A percentile compares a stretch with the other conserved stretches of the same genome.
phyloP scores from a whole-genome alignment of 2,329 filamentous ascomycete species.

The Exophiala sp. region DNA sequence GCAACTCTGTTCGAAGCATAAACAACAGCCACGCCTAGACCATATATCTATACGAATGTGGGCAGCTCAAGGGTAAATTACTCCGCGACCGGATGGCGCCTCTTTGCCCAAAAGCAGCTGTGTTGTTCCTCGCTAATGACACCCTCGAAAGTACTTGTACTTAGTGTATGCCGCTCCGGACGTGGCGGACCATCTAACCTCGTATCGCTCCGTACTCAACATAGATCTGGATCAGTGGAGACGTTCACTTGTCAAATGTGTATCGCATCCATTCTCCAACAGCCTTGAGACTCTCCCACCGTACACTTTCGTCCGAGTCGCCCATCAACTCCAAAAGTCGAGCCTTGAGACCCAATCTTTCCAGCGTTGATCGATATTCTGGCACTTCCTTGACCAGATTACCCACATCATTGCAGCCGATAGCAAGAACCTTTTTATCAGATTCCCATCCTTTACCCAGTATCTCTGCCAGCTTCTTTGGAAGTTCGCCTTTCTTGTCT shows the following conservation, averaged over 20 bases:
- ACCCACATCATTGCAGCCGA: slow-evolving; percentile 91
- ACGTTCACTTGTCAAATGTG: slow-evolving; percentile 53
- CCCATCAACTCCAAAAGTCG: slow-evolving; percentile 93
- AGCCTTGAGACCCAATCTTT: slow-evolving; percentile 79
- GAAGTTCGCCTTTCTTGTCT: slow-evolving; percentile 72
- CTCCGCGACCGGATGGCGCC: too few relatives aligned
- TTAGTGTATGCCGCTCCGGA: too few relatives aligned
- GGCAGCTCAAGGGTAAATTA: too few relatives aligned
- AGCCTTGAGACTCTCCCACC: slow-evolving; percentile 88
- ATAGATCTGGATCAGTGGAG: too few relatives aligned
- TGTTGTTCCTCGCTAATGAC: too few relatives aligned
- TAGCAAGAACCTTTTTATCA: slow-evolving; percentile 80
- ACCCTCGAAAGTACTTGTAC: too few relatives aligned
- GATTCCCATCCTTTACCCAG: slow-evolving; percentile 79
- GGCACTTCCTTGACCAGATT: slow-evolving; percentile 83
- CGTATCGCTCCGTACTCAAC: neutral
- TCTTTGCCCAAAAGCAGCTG: too few relatives aligned
- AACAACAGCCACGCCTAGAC: too few relatives aligned
- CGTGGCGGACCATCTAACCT: too few relatives aligned
- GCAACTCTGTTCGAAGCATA: too few relatives aligned
- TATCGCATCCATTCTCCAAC: slow-evolving; percentile 75
- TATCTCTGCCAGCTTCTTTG: slow-evolving; percentile 80
- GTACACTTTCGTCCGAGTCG: slow-evolving; percentile 79
- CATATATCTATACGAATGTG: too few relatives aligned
- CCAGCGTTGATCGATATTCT: slow-evolving; percentile 73